phyloP scores from a whole-genome alignment of 768 basidiomycete species.

The Leucocoprinus birnbaumii region DNA sequence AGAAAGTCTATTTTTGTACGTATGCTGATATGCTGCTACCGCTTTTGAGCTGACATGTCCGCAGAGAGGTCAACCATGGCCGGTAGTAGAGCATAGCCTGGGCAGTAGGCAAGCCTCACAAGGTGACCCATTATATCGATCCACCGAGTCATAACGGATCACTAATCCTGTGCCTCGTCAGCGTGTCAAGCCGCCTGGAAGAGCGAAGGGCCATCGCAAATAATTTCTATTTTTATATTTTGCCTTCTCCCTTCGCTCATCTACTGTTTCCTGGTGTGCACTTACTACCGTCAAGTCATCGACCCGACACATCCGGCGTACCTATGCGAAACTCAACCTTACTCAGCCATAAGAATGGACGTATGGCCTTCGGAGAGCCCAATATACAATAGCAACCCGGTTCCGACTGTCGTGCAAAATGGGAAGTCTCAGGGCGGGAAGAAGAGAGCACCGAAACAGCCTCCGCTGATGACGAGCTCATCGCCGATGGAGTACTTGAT shows the following conservation, averaged over 20 bases:
- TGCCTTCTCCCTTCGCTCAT: conserved; percentile 32
- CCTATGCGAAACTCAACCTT: conserved; percentile 16
- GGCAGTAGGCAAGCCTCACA: neutral
- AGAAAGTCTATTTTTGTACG: conserved; percentile 38
- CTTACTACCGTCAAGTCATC: conserved; percentile 37
- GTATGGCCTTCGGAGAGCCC: conserved; percentile 16
- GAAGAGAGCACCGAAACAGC: neutral
- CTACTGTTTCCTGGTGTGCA: conserved; percentile 34
- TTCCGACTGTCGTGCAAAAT: neutral
- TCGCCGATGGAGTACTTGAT: conserved; percentile 23
- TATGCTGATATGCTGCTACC: neutral
- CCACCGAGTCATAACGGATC: neutral
- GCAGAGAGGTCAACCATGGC: conserved; percentile 32
- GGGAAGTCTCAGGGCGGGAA: conserved; percentile 1
- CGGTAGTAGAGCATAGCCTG: conserved; percentile 14
- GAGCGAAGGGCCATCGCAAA: conserved; percentile 32
- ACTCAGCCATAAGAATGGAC: conserved; percentile 10
- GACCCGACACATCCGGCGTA: conserved; percentile 35
- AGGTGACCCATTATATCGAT: neutral
- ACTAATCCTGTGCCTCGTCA: conserved; percentile 10
- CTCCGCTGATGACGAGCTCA: conserved; percentile 25
- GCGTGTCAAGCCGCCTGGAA: conserved; percentile 39
- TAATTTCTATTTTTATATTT: conserved; percentile 35
- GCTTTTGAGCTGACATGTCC: neutral
- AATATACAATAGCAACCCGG: conserved; percentile 6